Evolutionary conservation across 495 filamentous ascomycete species (phyloP), one percentile per base, ranked within the genome.

Genomic region (Rostrohypoxylon terebratum): DNA sequence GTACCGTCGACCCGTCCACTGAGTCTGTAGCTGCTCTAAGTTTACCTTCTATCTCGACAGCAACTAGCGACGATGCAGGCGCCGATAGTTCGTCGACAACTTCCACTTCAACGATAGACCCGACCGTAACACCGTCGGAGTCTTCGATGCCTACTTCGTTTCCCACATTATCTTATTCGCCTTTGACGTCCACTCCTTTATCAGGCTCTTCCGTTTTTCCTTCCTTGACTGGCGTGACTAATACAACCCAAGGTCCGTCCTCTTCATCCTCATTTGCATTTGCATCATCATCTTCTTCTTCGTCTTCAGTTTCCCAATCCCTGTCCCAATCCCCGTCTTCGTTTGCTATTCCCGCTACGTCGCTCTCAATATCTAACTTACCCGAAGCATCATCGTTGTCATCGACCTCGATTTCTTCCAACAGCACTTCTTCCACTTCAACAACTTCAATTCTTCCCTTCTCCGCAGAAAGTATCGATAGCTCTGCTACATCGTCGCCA

Each of bases 141-240:
- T 77, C 76, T 72, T 78, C 76, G 66, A 78, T 78, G 76, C 76
- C 74, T 77, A 71, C 74, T 71, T 74, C 71, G 60, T 77, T 77
- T 75, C 76, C 76, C 53, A 76, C 76, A 8, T 71, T 76, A 60
- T 77, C 76, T 64, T 78, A 75, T 67, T 73, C 72, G 51, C 71
- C 74, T 69, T 74, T 84, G 79, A 83, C 85, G 74, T 84, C 84
- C 84, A 64, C 81, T 85, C 83, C 78, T 84, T 86, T 77, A 45
- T 79, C 77, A 72, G 79, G 69, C 75, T 66, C 81, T 63, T 75
- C 82, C 31, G 74, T 63, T 51, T 85, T 86, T 69, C 77, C 84
- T 75, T 78, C 82, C 28, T 64, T 85, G 58, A 48, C 76, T 69
- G 75, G 72, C 23, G 72, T 74, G 45, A 78, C 78, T 72, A 85